phyloP scores from a whole-genome alignment of 371 early-diverging fungal species.

The Thermomucor indicae-seudaticae region DNA sequence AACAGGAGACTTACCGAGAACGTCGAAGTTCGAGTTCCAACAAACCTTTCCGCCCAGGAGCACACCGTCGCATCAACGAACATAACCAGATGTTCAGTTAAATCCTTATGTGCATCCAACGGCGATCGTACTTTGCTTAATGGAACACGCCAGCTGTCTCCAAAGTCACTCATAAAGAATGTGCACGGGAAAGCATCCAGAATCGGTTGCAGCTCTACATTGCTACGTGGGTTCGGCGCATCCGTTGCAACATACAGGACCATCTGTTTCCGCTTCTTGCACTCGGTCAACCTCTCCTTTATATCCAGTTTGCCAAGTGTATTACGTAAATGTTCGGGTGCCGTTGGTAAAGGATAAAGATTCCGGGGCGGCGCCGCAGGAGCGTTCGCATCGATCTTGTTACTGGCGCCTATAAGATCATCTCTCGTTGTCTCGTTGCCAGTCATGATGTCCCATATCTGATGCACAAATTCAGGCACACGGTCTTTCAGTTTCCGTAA shows the following conservation, averaged over 20 bases:
- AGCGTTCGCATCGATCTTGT: constrained; percentile 4
- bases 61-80: constrained; percentile 28
- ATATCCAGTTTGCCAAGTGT: constrained; percentile 4
- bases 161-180: constrained; percentile 20
- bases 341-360: constrained; percentile 15
- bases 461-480: constrained; percentile 24
- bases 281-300: constrained; percentile 7
- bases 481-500: constrained; percentile 16
- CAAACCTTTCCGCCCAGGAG: constrained; percentile 24
- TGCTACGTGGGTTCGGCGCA: constrained; percentile 13
- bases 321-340: constrained; percentile 10
- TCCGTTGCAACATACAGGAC: constrained; percentile 26
- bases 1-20: constrained; percentile 15
- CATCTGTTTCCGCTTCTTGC: constrained; percentile 16
- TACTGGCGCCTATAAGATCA: constrained; percentile 19
- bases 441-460: constrained; percentile 27
- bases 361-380: not conserved
- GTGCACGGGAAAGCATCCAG: constrained; percentile 21
- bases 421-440: constrained; percentile 20
- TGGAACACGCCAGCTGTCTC: constrained; percentile 9
- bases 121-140: constrained; percentile 14
- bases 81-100: constrained; percentile 21
- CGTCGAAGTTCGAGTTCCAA: constrained; percentile 24
- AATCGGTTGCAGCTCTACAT: constrained; percentile 14
- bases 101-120: constrained; percentile 18